phyloP scores from a whole-genome alignment of 306 rosid genomes.

The Elaeagnus macrophylla region DNA sequence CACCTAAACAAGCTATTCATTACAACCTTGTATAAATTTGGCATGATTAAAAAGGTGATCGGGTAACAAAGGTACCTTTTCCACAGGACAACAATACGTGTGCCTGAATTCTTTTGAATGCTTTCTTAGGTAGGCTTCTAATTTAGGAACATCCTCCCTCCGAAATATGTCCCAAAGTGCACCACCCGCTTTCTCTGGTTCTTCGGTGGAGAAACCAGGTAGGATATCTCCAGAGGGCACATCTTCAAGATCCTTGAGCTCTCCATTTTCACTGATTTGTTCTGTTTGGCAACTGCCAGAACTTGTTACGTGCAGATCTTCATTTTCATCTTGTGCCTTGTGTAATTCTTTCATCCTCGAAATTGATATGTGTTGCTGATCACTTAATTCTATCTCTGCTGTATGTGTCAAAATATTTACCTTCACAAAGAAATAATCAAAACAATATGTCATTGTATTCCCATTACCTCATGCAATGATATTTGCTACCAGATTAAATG shows the following conservation, averaged over 20 bases:
- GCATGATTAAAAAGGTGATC: slow-evolving; percentile 4
- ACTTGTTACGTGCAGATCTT: slow-evolving; percentile 15
- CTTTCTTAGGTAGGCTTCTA: slow-evolving; percentile 52
- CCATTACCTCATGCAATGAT: not conserved
- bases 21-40: not conserved
- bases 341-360: slow-evolving; percentile 50
- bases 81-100: slow-evolving; percentile 54
- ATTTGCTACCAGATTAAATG: not conserved
- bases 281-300: slow-evolving; percentile 5
- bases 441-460: slow-evolving; percentile 1
- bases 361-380: slow-evolving; percentile 36
- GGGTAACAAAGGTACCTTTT: slow-evolving; percentile 34
- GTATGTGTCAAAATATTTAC: slow-evolving; percentile 76
- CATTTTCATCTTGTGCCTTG: slow-evolving; percentile 55
- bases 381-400: slow-evolving; percentile 40
- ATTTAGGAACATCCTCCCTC: slow-evolving; percentile 58
- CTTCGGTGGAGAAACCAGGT: slow-evolving; percentile 17
- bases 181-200: slow-evolving; percentile 31
- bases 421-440: slow-evolving; percentile 32
- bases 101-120: slow-evolving; percentile 70
- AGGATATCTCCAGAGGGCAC: slow-evolving; percentile 8
- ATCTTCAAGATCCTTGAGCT: slow-evolving; percentile 7
- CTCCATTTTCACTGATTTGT: slow-evolving; percentile 16
- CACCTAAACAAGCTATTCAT: slow-evolving; percentile 30
- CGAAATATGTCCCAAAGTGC: slow-evolving; percentile 91